Conservation (phyloP, 257 asterid species). For the Jacaranda mimosifolia region DNA sequence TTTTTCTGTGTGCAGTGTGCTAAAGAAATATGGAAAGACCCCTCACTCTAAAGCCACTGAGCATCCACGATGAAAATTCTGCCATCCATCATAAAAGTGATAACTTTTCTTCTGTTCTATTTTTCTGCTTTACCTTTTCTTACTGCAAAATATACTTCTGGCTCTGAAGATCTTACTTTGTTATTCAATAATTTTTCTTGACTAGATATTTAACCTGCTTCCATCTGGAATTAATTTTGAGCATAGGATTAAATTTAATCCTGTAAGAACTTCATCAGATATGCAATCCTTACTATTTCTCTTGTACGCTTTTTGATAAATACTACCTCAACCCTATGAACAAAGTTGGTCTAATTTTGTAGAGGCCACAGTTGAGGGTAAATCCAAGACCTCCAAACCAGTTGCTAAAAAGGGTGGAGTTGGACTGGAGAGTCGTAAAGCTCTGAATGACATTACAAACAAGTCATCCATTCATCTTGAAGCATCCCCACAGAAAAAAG, state of each 20-base stretch:
- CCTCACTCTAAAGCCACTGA: constrained; percentile 58
- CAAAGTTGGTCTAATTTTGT: constrained; percentile 32
- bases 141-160: constrained; percentile 12
- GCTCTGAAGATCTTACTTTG: not conserved
- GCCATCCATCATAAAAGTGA: constrained; percentile 57
- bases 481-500: constrained; percentile 51
- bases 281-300: constrained; percentile 7
- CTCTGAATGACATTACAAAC: constrained; percentile 79
- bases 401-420: constrained; percentile 54
- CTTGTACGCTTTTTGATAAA: not conserved
- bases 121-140: constrained; percentile 14
- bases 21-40: constrained; percentile 64
- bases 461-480: constrained; percentile 51
- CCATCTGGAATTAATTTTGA: constrained; percentile 5
- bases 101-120: not conserved
- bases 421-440: constrained; percentile 62
- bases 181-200: constrained; percentile 14
- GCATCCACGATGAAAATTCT: constrained; percentile 68
- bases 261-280: not conserved
- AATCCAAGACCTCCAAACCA: constrained; percentile 51
- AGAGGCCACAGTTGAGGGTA: constrained; percentile 54
- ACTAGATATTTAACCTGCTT: not conserved
- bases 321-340: not conserved
- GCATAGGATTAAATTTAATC: constrained; percentile 3
- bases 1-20: constrained; percentile 38